A percentile compares a stretch with the other conserved stretches of the same genome.
Evolutionary conservation across 2,329 filamentous ascomycete genomes (phyloP).

Genomic region (Blastomyces silverae): DNA sequence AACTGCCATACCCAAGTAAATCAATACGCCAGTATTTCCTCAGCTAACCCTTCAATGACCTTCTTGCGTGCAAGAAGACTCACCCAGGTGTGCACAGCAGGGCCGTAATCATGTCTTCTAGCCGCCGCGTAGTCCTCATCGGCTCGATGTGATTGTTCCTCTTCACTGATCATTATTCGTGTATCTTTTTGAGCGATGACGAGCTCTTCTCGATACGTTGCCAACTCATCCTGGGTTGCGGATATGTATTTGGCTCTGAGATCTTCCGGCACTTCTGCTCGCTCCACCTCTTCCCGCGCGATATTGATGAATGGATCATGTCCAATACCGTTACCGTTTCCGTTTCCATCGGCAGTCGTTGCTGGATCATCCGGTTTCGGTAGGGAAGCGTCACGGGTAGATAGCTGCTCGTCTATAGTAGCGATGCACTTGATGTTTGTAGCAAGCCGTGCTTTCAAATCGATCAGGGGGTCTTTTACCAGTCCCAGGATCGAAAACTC

Average conservation of each 20-base stretch:
- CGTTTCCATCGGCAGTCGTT: constrained; percentile 16
- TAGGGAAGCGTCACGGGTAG: constrained; percentile 2
- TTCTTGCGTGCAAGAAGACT: constrained; percentile 61
- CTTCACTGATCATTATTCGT: constrained; percentile 35
- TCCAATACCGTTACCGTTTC: constrained; percentile 21
- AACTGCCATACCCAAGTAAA: not conserved
- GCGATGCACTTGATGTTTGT: constrained; percentile 43
- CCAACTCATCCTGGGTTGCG: constrained; percentile 29
- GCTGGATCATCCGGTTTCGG: constrained; percentile 21
- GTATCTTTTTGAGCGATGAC: constrained; percentile 30
- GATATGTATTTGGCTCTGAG: constrained; percentile 25
- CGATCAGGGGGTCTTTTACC: constrained; percentile 57
- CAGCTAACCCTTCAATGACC: constrained; percentile 41
- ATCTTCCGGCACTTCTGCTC: constrained; percentile 26
- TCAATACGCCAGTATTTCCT: constrained; percentile 8
- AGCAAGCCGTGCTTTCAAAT: constrained; percentile 41
- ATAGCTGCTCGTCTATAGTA: constrained; percentile 31
- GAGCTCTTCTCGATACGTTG: constrained; percentile 28
- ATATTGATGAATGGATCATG: constrained; percentile 36
- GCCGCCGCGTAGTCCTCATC: constrained; percentile 40
- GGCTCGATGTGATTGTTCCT: constrained; percentile 33
- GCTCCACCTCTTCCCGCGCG: constrained; percentile 31
- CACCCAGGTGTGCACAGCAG: constrained; percentile 63
- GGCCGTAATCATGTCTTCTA: constrained; percentile 57
- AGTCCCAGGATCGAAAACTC: constrained; percentile 74